Conservation (phyloP, 169 alveolate species). For the Plasmodium ovale region DNA sequence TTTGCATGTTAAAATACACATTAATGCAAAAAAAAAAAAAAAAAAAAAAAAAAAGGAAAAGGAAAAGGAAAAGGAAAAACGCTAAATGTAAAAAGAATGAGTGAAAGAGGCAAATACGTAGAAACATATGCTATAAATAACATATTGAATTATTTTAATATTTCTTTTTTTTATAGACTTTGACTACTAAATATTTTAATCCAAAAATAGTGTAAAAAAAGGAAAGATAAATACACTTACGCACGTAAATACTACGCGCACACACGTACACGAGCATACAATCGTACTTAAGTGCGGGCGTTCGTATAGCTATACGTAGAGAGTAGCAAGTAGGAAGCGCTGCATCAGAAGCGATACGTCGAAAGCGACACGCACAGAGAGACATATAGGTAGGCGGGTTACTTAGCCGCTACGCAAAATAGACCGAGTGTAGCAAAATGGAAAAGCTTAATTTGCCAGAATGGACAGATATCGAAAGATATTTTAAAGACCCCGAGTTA, state of each 20-base stretch:
- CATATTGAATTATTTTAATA: neutral
- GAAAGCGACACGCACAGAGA: too few species aligned
- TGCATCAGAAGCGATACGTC: too few species aligned
- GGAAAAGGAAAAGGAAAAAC: neutral
- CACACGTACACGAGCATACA: slow-evolving; percentile 21
- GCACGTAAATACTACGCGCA: slow-evolving; percentile 1
- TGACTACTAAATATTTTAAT: slow-evolving; percentile 9
- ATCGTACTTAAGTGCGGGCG: too few species aligned
- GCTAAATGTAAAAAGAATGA: neutral
- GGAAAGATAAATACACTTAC: neutral
- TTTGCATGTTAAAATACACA: slow-evolving; percentile 10
- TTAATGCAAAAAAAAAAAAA: slow-evolving; percentile 6
- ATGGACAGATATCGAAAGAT: slow-evolving; percentile 89
- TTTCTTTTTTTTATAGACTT: slow-evolving; percentile 43
- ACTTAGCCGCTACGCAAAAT: neutral
- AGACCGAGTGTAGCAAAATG: slow-evolving; percentile 16
- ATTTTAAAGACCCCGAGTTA: slow-evolving; percentile 89
- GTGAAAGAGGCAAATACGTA: neutral
- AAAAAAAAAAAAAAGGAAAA: slow-evolving; percentile 2
- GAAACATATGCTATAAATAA: neutral
- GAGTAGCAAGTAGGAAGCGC: too few species aligned
- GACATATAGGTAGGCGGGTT: slow-evolving; percentile 22
- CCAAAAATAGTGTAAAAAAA: slow-evolving; percentile 9
- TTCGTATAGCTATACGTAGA: too few species aligned
- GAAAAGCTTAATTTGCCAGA: slow-evolving; percentile 73